Conservation (phyloP, 768 basidiomycete genomes). For the Zangia roseola region DNA sequence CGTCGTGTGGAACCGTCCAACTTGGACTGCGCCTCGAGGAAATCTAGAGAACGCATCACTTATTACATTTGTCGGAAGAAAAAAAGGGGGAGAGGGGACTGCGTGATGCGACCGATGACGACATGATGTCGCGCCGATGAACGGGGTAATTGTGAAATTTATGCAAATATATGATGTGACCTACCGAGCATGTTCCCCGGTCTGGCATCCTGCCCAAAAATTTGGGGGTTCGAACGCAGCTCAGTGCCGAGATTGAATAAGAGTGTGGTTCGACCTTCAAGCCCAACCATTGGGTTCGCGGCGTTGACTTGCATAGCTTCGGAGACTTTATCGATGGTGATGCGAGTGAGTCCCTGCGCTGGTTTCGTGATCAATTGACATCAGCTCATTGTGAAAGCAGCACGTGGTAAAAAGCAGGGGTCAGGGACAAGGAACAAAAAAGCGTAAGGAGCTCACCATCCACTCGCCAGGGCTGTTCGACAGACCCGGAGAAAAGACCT, state of each 20-base stretch:
- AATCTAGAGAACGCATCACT: constrained; percentile 45
- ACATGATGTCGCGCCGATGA: too few species aligned
- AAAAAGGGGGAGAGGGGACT: too few species aligned
- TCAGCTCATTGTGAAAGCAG: background rate
- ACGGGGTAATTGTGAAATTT: too few species aligned
- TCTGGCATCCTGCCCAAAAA: constrained; percentile 72
- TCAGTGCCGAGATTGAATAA: constrained; percentile 73
- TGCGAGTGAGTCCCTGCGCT: constrained; percentile 69
- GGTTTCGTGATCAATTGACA: constrained; percentile 4
- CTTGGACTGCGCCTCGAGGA: constrained; percentile 57
- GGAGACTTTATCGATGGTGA: constrained; percentile 60
- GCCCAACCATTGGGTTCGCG: constrained; percentile 84
- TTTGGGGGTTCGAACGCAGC: constrained; percentile 57
- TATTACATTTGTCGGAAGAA: too few species aligned
- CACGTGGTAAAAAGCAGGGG: background rate
- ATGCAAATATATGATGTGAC: background rate
- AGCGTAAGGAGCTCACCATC: constrained; percentile 58
- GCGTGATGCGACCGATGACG: too few species aligned
- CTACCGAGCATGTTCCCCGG: constrained; percentile 83
- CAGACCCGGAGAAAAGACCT: constrained; percentile 74
- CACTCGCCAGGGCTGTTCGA: constrained; percentile 62
- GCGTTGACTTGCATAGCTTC: constrained; percentile 76
- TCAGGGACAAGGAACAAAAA: background rate
- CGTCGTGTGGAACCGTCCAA: constrained; percentile 38
- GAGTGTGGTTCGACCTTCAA: constrained; percentile 81